These are phyloP conservation scores for Scortechinia acanthostroma DNA, from an alignment of 2,329 filamentous ascomycete species.

Conservation along the genomic window DNA sequence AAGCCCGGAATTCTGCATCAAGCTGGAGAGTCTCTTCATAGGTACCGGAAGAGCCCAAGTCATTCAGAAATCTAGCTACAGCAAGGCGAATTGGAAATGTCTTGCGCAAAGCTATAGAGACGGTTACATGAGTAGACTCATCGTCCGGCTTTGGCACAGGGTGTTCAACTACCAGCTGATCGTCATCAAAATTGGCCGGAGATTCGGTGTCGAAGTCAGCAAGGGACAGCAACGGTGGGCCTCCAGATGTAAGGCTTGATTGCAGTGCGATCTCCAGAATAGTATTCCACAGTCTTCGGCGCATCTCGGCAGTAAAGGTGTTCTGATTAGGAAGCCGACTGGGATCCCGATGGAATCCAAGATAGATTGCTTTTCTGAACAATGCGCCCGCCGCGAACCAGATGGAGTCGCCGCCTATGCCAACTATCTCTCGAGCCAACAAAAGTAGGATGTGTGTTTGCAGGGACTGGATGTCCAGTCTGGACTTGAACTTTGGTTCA, in stretches of 20 bases:
- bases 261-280: slow-evolving; percentile 37
- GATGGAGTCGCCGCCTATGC: slow-evolving; percentile 32
- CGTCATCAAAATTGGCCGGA: slow-evolving; percentile 40
- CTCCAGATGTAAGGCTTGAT: slow-evolving; percentile 34
- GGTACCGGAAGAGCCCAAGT: slow-evolving; percentile 20
- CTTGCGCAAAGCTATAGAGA: slow-evolving; percentile 29
- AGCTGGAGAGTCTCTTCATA: slow-evolving; percentile 36
- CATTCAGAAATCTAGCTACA: slow-evolving; percentile 32
- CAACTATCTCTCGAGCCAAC: slow-evolving; percentile 27
- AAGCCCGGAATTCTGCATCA: slow-evolving; percentile 27
- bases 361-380: slow-evolving; percentile 34
- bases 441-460: slow-evolving; percentile 36
- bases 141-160: slow-evolving; percentile 19
- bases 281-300: slow-evolving; percentile 41
- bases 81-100: slow-evolving; percentile 32
- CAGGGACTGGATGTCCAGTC: slow-evolving; percentile 37
- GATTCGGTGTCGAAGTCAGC: slow-evolving; percentile 37
- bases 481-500: slow-evolving; percentile 41
- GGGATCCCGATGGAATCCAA: slow-evolving; percentile 43
- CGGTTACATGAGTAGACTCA: slow-evolving; percentile 28
- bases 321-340: background rate
- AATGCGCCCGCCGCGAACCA: slow-evolving; percentile 37
- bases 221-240: slow-evolving; percentile 31
- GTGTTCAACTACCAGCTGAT: slow-evolving; percentile 25
- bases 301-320: background rate